Percentiles rank a stretch among this genome's conserved stretches.
These are phyloP conservation scores for Leishmania guyanensis DNA, from an alignment of 208 protist species.

Conservation along the genomic window DNA sequence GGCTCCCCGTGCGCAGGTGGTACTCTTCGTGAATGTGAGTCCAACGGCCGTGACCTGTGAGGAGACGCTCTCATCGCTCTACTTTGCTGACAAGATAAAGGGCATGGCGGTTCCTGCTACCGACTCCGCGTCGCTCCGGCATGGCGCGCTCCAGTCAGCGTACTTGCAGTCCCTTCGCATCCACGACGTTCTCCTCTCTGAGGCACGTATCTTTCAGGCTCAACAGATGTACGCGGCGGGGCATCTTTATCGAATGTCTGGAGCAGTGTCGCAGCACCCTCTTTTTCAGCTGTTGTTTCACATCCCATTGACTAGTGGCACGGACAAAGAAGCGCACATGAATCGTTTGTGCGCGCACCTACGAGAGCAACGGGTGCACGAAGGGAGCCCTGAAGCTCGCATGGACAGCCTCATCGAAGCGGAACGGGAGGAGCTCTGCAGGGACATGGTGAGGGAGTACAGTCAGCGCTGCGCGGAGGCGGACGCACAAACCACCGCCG, in stretches of 20 bases:
- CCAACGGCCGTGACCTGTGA: conserved; percentile 63
- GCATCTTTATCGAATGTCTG: not conserved
- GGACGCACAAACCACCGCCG: not conserved
- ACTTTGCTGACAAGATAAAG: conserved; percentile 89
- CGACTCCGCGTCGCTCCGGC: conserved; percentile 1
- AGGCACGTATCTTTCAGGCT: conserved; percentile 46
- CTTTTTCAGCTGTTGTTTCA: not conserved
- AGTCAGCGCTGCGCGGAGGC: not conserved
- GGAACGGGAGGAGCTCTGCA: not conserved
- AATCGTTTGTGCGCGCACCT: not conserved
- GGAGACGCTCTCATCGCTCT: conserved; percentile 82
- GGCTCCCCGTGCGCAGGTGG: conserved; percentile 48
- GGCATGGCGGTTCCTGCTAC: conserved; percentile 31
- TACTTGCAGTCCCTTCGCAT: conserved; percentile 41
- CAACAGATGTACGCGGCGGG: conserved; percentile 28
- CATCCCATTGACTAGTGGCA: not conserved
- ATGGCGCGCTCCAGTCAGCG: conserved; percentile 24
- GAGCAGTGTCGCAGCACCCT: too few species aligned
- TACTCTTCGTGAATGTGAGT: conserved; percentile 81
- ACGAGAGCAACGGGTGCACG: not conserved
- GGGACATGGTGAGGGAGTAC: not conserved
- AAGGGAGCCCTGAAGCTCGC: not conserved
- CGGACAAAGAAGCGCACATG: not conserved
- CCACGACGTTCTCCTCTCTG: conserved; percentile 54
- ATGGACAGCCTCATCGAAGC: not conserved